Percentiles rank a stretch among this genome's conserved stretches.
phyloP scores from a whole-genome alignment of 129 eudicot genomes.

The Ambrosia trifida region DNA sequence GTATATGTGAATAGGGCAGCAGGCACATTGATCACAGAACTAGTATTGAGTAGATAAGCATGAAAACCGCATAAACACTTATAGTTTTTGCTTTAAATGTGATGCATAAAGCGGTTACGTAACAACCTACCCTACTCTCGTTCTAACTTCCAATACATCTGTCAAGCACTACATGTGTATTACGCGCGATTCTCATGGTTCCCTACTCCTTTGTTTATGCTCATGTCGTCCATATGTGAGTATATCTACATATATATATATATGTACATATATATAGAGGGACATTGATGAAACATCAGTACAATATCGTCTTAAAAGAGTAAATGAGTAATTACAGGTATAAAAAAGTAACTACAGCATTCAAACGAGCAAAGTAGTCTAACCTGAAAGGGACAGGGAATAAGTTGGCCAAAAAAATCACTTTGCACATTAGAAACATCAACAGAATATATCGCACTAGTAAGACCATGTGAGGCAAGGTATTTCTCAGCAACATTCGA shows the following conservation, averaged over 20 bases:
- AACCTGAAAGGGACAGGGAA: constrained; percentile 84
- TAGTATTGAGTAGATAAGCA: too few relatives aligned
- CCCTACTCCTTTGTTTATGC: too few relatives aligned
- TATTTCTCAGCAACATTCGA: constrained; percentile 71
- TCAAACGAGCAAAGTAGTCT: constrained; percentile 11
- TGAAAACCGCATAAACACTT: too few relatives aligned
- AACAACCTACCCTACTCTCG: too few relatives aligned
- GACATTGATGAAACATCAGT: background rate
- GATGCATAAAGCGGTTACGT: too few relatives aligned
- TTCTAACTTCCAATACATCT: too few relatives aligned
- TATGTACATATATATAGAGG: background rate
- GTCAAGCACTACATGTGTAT: too few relatives aligned
- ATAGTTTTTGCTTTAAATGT: too few relatives aligned
- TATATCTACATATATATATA: background rate
- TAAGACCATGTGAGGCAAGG: constrained; percentile 75
- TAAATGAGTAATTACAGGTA: background rate
- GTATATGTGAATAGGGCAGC: background rate
- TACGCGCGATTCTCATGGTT: too few relatives aligned
- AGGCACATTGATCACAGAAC: too few relatives aligned
- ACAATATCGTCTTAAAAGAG: background rate
- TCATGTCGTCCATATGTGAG: too few relatives aligned
- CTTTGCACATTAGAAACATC: constrained; percentile 58
- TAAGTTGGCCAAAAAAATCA: constrained; percentile 76
- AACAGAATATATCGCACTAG: constrained; percentile 63
- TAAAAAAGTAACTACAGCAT: background rate